Percentiles rank a stretch among this genome's conserved stretches.
phyloP scores from a whole-genome alignment of 2,329 filamentous ascomycete species.

The Daldinia eschscholtzii region DNA sequence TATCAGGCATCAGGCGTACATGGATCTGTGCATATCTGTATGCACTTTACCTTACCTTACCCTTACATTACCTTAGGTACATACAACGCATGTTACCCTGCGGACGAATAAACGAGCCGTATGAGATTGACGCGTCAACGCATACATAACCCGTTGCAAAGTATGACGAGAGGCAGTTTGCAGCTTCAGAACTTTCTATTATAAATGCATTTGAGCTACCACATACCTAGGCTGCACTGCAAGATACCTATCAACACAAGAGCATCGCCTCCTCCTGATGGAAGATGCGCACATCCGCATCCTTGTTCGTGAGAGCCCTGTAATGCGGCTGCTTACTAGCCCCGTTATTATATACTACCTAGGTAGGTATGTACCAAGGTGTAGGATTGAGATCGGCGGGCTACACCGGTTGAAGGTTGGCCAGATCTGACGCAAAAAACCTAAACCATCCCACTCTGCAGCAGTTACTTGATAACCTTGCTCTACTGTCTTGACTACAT shows the following conservation, averaged over 20 bases:
- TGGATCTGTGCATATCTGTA: neutral
- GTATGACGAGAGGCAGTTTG: neutral
- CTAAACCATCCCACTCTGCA: neutral
- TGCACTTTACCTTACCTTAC: slow-evolving; percentile 1
- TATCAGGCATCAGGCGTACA: neutral
- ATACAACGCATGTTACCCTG: slow-evolving; percentile 3
- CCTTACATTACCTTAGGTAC: slow-evolving; percentile 5
- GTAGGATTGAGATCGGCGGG: neutral
- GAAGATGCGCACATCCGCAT: slow-evolving; percentile 11
- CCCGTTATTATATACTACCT: neutral
- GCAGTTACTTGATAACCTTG: neutral
- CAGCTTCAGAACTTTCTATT: neutral
- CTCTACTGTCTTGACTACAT: neutral
- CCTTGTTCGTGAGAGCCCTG: neutral
- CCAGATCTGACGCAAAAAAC: neutral
- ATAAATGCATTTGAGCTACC: neutral
- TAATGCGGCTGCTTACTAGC: slow-evolving; percentile 2
- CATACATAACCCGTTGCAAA: slow-evolving; percentile 2
- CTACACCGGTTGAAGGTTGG: slow-evolving; percentile 8
- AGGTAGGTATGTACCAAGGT: neutral
- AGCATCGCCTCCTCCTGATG: slow-evolving; percentile 26
- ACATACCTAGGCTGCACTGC: neutral
- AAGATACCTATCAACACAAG: slow-evolving; percentile 2
- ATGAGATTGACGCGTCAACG: slow-evolving; percentile 11
- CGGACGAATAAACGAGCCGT: slow-evolving; percentile 6